Conservation (phyloP, 1,139 yeast species). For the Pneumocystis canis region DNA sequence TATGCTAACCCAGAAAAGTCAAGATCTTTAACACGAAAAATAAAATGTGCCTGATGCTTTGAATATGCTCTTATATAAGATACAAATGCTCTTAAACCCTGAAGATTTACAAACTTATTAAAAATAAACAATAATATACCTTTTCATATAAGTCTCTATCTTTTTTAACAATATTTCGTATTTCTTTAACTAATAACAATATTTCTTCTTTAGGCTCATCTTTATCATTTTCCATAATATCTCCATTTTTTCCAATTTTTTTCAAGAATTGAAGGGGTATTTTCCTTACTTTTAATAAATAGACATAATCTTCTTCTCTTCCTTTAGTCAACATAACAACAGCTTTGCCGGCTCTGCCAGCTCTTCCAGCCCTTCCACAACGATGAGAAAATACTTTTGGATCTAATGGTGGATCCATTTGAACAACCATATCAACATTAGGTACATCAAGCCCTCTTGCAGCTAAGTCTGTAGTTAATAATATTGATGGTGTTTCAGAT, state of each 20-base stretch:
- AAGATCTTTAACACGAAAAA: constrained; percentile 58
- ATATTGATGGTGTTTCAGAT: constrained; percentile 36
- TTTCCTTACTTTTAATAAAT: constrained; percentile 63
- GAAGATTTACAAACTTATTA: background rate
- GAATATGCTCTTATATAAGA: constrained; percentile 73
- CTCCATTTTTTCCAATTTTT: constrained; percentile 3
- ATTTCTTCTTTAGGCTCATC: constrained; percentile 2
- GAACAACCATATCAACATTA: constrained; percentile 77
- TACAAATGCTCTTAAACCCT: constrained; percentile 62
- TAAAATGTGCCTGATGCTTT: constrained; percentile 81
- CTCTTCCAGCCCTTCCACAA: constrained; percentile 88
- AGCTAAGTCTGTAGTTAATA: constrained; percentile 46
- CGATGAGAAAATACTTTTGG: constrained; percentile 78
- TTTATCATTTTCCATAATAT: constrained; percentile 18
- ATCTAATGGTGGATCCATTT: constrained; percentile 82
- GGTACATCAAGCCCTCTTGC: constrained; percentile 91
- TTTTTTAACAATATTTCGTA: background rate
- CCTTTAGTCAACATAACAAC: constrained; percentile 55
- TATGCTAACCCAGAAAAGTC: constrained; percentile 62
- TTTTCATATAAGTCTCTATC: constrained; percentile 4
- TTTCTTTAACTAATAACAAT: constrained; percentile 8
- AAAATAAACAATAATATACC: constrained; percentile 10
- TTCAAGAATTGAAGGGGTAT: constrained; percentile 31
- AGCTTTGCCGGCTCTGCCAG: constrained; percentile 69
- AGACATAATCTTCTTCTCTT: constrained; percentile 69